Conservation (phyloP, 441 rosid species). For the Manihot esculenta region DNA sequence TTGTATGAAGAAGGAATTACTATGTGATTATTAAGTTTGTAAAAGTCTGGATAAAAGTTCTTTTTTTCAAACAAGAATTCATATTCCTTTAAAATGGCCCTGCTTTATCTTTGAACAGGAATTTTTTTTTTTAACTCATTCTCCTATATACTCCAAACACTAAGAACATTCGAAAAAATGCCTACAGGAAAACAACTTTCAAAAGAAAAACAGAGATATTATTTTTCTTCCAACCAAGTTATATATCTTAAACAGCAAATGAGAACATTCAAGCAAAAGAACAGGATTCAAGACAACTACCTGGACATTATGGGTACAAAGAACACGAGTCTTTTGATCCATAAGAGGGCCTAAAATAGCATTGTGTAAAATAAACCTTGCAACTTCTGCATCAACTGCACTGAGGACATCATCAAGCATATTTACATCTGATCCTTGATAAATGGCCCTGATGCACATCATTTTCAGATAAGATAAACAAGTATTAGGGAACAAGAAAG, state of each 20-base stretch:
- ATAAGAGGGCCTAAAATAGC: slow-evolving; percentile 74
- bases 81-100: neutral
- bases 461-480: slow-evolving; percentile 1
- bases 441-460: slow-evolving; percentile 66
- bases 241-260: neutral
- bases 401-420: slow-evolving; percentile 95
- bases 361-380: slow-evolving; percentile 71
- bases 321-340: slow-evolving; percentile 62
- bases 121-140: neutral
- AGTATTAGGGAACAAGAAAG: neutral
- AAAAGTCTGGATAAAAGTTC: neutral
- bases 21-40: neutral
- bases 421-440: slow-evolving; percentile 64
- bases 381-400: slow-evolving; percentile 96
- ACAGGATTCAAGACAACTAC: slow-evolving; percentile 35
- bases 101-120: neutral
- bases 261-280: slow-evolving; percentile 10
- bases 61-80: neutral
- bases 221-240: neutral
- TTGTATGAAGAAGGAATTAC: neutral
- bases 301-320: slow-evolving; percentile 88
- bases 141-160: neutral
- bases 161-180: neutral
- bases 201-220: neutral
- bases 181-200: neutral